Conservation (phyloP, 495 filamentous ascomycete species). For the Neurospora sp. region DNA sequence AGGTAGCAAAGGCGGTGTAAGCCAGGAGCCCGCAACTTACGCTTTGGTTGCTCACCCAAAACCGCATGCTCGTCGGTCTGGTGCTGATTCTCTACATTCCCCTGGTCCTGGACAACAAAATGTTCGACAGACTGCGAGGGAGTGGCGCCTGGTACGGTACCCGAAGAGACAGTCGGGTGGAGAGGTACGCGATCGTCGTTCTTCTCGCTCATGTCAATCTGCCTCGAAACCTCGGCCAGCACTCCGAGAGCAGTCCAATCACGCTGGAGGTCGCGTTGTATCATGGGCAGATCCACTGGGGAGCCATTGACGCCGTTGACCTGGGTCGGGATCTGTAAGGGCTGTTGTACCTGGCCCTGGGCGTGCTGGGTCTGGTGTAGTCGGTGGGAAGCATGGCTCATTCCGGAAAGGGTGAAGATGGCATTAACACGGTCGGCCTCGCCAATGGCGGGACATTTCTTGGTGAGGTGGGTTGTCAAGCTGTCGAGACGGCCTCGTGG, state of each 20-base stretch:
- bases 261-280: constrained; percentile 14
- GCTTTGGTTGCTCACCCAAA: not conserved
- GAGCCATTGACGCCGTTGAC: constrained; percentile 27
- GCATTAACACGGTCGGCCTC: constrained; percentile 57
- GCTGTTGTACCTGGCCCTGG: constrained; percentile 13
- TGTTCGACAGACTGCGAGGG: constrained; percentile 16
- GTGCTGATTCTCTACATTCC: constrained; percentile 36
- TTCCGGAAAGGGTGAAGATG: constrained; percentile 38
- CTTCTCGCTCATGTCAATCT: constrained; percentile 47
- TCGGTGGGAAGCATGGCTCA: constrained; percentile 21
- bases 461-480: constrained; percentile 64
- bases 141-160: not conserved
- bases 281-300: constrained; percentile 20
- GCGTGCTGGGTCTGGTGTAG: constrained; percentile 15
- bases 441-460: constrained; percentile 68
- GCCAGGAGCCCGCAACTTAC: not conserved
- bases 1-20: not conserved
- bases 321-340: constrained; percentile 22
- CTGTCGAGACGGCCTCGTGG: constrained; percentile 78
- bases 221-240: constrained; percentile 72
- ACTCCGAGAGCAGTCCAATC: constrained; percentile 69
- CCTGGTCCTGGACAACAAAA: constrained; percentile 42
- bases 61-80: constrained; percentile 25
- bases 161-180: constrained; percentile 2
- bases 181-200: constrained; percentile 28